Base-by-base conservation (phyloP, 148 eudicot species). In the Vaccinium darrowii region DNA sequence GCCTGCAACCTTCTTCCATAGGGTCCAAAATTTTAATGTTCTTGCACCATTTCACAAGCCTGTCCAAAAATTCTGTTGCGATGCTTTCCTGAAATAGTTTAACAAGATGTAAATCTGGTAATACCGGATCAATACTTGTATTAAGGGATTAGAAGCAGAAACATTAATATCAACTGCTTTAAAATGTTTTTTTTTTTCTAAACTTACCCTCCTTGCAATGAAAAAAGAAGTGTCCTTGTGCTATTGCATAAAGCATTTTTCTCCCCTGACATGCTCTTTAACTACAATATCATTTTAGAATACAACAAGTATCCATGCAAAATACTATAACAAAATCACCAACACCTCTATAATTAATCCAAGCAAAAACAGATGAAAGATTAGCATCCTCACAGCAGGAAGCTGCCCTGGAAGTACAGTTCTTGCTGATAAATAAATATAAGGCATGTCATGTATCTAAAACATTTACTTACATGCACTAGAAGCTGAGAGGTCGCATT, bases 401-500 rank as follows among this genome's bases (percentile, higher is more conserved):
- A 15, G 21, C 69, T 11, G 11, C 63, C n/a, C 62, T 49, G 0
- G 47, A 43, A 25, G 69, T 47, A 16, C 18, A 33, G 9, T 8
- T 58, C 60, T 62, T 25, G 21, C 47, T 6, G 53, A 43, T 7
- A 39, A 52, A 39, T 82, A 77, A 82, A 25, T 16, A 13, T 18
- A 19, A 74, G 10, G 47, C 19, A 82, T 15, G 27, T 67, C 49
- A 14, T 62, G 30, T 27, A 67, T 23, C 73, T 43, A 75, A 53
- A 43, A 79, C 51, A 73, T 81, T 62, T 67, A 74, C 93, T 84
- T 90, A 95, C 99, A 82, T 97, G 99, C 80, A 97, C 94, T 78
- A 97, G 57, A 84, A 97, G 92, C 56, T 98, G 95, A 80, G 99
- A 97, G 49, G 99, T 97, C 63, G 99, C 98, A 90, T 98, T 95